Evolutionary conservation across 83 land plant genomes (phyloP), one percentile per base, ranked within the genome.

Genomic region (Picea mariana): DNA sequence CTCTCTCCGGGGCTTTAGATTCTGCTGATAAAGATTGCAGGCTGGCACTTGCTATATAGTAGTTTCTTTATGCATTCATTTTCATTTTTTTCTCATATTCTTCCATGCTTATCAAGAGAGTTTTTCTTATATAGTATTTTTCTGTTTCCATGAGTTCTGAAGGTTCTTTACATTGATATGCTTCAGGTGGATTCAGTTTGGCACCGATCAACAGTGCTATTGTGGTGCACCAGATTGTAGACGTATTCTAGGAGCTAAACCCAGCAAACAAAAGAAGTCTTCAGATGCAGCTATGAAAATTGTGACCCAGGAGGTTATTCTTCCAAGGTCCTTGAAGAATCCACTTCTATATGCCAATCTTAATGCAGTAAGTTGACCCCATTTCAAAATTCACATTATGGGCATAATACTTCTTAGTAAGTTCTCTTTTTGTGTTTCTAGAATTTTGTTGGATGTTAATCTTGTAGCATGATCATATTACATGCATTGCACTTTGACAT

Each of bases 131-230:
- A 16, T 80, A 27, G 76, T 0, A 27, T 11, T 84, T 16, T 47
- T 20, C 15, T 81, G 15, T 16, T 24, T 55, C 12, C 9, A 21
- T 47, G 79, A n/a, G 38, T 40, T 60, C 38, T 26, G 31, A 68
- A 23, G 20, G 55, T 69, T 9, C 26, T 55, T 38, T 49, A 26
- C 62, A 59, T 68, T 77, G n/a, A 20, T 60, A 9, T 55, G 23
- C 62, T 87, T 87, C 92, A 95, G 97, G 86, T 95, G 91, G 88
- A 93, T 95, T n/a, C 97, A 91, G 66, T 95, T 95, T 91, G 97
- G 97, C 79, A 93, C 92, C 67, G 97, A 95, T 89, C 97, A 95
- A 82, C 87, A 87, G 85, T 95, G 97, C 82, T 81, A 89, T 65
- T 95, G 97, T 89, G 95, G 95, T 84, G 87, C 97, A 62, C 15